Evolutionary conservation across 1,284 basidiomycete species (phyloP), one percentile per base, ranked within the genome.

Genomic region (Volvariella volvacea): DNA sequence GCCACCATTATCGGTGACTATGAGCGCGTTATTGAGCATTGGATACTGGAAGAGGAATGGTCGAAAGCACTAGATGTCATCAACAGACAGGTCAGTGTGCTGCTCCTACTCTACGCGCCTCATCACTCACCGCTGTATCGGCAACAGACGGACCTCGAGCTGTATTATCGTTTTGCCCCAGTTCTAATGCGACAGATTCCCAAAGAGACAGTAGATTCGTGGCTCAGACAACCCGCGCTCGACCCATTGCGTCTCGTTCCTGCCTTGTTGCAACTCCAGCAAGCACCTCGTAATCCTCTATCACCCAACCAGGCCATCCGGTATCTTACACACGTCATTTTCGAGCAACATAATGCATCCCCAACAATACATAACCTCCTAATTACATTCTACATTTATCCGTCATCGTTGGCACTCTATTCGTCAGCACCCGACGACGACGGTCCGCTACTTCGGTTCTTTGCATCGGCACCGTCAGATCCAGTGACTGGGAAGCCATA

Each of bases 361-460:
- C 74, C 89, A 1, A 93, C 88, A 1, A 83, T 99, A 20, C 92
- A 99, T 67, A 99, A 99, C 59, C 79, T 98, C 33, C 76, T 99
- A 39, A 75, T 98, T 51, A 95, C 93, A 0, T 84, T 97, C 55
- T 78, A 91, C 53, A 82, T 86, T 10, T 75, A 78, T 9, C 70
- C 74, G 1, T 61, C 68, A 6, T 59, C 63, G 0, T 53, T 62
- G 2, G 50, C 60, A 8, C 50, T 52, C 22, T 52, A 56, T 41
- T 42, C 57, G 10, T 43, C 42, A 51, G 54, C 47, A 50, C 59
- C 43, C 47, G 75, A 77, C 16, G 85, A 91, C 53, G 94, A 96
- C 53, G 83, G 74, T 1, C 79, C 84, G 2, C 75, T 99, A 3
- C 70, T 97, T 17, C 80, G 83, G 19, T 98, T 96, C 69, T 76